Conservation (phyloP, 139 green algal genomes). For the Chlorella ohadii region DNA sequence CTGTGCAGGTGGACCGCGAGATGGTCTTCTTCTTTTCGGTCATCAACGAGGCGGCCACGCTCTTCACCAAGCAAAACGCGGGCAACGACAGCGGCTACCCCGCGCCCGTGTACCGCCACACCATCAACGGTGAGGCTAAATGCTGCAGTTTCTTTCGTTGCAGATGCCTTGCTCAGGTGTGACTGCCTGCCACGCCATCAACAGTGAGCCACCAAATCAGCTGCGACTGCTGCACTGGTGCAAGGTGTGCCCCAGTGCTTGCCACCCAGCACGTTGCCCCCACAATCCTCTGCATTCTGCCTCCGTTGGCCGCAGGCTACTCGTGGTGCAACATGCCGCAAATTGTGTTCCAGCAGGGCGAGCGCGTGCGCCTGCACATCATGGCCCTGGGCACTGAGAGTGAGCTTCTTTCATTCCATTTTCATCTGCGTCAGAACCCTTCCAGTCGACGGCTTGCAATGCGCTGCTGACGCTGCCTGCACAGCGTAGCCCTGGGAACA, state of each 20-base stretch:
- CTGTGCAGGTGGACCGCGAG: slow-evolving; percentile 40
- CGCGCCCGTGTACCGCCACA: slow-evolving; percentile 14
- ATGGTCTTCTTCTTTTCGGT: slow-evolving; percentile 45
- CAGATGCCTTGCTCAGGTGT: too few species aligned
- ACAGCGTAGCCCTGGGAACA: too few species aligned
- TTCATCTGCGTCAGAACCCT: too few species aligned
- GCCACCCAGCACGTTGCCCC: too few species aligned
- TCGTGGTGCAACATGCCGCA: slow-evolving; percentile 67
- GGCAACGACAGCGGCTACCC: slow-evolving; percentile 3
- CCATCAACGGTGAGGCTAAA: slow-evolving; percentile 4
- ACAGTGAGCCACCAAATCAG: too few species aligned
- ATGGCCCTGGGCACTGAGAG: slow-evolving; percentile 61
- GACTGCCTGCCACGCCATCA: too few species aligned
- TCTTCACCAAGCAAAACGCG: slow-evolving; percentile 47
- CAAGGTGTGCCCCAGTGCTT: too few species aligned
- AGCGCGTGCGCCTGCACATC: slow-evolving; percentile 58
- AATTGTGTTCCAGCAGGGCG: slow-evolving; percentile 40
- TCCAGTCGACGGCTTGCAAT: too few species aligned
- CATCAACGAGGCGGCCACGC: slow-evolving; percentile 35
- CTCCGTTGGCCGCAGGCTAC: slow-evolving; percentile 37
- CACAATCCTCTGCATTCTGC: background rate
- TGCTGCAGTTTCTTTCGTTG: too few species aligned
- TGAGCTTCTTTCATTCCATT: background rate
- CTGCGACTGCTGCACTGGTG: too few species aligned
- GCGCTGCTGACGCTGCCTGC: too few species aligned